Percentiles rank a stretch among this genome's conserved stretches.
These are phyloP conservation scores for Oxyria digyna DNA, from an alignment of 148 eudicot genomes.

Conservation along the genomic window DNA sequence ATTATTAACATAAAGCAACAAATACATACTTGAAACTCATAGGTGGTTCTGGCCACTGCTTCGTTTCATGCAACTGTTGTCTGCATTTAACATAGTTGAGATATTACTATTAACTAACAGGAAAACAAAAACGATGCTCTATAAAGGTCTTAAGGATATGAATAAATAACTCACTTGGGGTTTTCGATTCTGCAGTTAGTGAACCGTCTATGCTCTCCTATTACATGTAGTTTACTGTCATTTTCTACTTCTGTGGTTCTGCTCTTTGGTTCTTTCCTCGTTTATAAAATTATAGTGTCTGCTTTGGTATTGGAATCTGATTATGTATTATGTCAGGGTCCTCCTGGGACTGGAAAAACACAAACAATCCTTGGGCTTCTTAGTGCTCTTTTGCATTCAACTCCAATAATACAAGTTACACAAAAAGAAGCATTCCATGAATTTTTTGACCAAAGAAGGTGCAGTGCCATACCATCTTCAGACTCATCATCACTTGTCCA, in stretches of 20 bases:
- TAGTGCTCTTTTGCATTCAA: constrained; percentile 86
- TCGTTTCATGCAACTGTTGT: constrained; percentile 31
- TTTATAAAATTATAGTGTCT: neutral
- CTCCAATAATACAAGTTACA: no score
- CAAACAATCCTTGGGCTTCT: constrained; percentile 96
- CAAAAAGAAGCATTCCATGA: no score
- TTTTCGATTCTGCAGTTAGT: neutral
- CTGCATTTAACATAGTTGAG: constrained; percentile 24
- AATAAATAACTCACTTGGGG: constrained; percentile 34
- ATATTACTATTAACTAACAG: no score
- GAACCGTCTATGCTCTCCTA: neutral
- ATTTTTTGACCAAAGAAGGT: no score
- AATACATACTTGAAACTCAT: constrained; percentile 60
- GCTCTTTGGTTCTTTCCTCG: neutral
- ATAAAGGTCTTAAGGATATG: neutral
- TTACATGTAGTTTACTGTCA: neutral
- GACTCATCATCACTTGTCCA: no score
- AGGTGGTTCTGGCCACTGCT: constrained; percentile 65
- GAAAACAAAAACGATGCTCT: neutral
- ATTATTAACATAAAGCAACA: constrained; percentile 4
- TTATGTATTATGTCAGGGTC: constrained; percentile 33
- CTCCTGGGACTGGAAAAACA: constrained; percentile 98
- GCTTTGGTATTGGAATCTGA: neutral
- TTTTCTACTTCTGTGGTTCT: neutral
- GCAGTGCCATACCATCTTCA: no score